These are phyloP conservation scores for Ichthyophonus hoferi DNA, from an alignment of 208 protist genomes.

Conservation along the genomic window DNA sequence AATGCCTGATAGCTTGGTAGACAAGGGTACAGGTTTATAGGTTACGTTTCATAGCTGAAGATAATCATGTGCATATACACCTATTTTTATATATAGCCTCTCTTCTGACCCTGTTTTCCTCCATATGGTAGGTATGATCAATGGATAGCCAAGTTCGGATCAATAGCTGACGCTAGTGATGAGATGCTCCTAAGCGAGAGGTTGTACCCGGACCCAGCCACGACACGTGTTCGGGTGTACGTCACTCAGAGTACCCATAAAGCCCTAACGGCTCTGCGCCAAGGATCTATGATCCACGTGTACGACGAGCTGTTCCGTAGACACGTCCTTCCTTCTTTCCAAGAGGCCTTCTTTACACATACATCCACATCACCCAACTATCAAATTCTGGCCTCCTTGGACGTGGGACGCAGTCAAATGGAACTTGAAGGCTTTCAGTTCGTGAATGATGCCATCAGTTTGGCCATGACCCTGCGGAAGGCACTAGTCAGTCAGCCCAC, in stretches of 20 bases:
- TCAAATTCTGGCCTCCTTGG: conserved; percentile 42
- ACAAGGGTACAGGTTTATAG: too few relatives aligned
- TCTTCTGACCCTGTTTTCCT: not conserved
- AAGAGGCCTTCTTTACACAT: conserved; percentile 39
- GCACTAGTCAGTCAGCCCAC: not conserved
- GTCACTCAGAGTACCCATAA: conserved; percentile 45
- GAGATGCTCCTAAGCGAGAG: not conserved
- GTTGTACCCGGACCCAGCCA: not conserved
- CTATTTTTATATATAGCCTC: too few relatives aligned
- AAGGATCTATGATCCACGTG: conserved; percentile 42
- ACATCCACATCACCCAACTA: conserved; percentile 45
- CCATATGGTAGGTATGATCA: not conserved
- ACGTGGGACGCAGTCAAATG: conserved; percentile 33
- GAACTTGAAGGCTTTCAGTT: conserved; percentile 34
- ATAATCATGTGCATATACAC: too few relatives aligned
- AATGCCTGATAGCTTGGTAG: too few relatives aligned
- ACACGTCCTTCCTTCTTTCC: not conserved
- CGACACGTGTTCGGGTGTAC: conserved; percentile 31
- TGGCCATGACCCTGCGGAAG: not conserved
- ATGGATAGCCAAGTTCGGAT: not conserved
- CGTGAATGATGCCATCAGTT: conserved; percentile 27
- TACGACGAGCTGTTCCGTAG: conserved; percentile 41
- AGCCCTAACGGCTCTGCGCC: conserved; percentile 33
- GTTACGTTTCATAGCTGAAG: too few relatives aligned
- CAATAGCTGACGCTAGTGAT: not conserved